A percentile compares a stretch with the other conserved stretches of the same genome.
Conservation (phyloP, 2,329 filamentous ascomycete genomes). For the Botrytis elliptica region DNA sequence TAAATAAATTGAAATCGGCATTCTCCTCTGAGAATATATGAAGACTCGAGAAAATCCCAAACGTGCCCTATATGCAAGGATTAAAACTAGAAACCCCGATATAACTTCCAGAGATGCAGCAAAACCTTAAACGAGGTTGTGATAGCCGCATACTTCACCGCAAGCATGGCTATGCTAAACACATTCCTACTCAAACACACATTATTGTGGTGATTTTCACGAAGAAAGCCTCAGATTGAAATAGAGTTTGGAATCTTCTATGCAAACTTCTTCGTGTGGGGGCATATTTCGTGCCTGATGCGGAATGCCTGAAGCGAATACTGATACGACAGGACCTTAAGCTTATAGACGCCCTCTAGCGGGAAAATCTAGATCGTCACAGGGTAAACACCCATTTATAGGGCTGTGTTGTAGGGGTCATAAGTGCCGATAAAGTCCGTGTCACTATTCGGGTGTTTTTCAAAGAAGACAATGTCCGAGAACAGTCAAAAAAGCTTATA, state of each 20-base stretch:
- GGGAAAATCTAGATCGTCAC: neutral
- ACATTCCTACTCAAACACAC: neutral
- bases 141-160: neutral
- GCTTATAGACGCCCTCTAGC: neutral
- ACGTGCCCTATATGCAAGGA: neutral
- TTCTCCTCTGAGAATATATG: neutral
- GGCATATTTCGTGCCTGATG: neutral
- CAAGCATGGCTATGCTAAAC: neutral
- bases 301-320: neutral
- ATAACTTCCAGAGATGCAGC: neutral
- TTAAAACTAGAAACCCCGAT: neutral
- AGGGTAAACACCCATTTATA: neutral
- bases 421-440: neutral
- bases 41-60: neutral
- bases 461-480: neutral
- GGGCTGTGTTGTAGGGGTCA: neutral
- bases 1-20: neutral
- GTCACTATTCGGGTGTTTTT: neutral
- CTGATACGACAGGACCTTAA: neutral
- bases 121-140: neutral
- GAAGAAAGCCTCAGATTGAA: neutral
- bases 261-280: neutral
- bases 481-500: neutral
- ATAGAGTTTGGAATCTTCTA: neutral
- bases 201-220: neutral